Conservation (phyloP, 2,329 filamentous ascomycete species). For the Daldinia sp. region DNA sequence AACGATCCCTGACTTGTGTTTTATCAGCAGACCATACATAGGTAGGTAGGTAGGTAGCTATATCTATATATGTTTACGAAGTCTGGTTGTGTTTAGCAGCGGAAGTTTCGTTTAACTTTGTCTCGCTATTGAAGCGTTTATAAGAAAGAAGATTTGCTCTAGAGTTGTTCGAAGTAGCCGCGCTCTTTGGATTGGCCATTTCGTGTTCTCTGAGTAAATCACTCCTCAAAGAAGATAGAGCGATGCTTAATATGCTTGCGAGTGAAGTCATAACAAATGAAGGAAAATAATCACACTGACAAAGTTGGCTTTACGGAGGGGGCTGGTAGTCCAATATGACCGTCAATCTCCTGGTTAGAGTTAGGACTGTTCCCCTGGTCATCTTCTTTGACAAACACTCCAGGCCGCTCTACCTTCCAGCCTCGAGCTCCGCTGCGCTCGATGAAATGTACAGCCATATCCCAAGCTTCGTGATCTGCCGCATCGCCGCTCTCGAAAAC, state of each 20-base stretch:
- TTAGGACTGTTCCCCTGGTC: conserved; percentile 34
- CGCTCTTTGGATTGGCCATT: background rate
- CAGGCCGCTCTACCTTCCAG: conserved; percentile 60
- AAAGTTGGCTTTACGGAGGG: conserved; percentile 19
- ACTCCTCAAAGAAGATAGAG: background rate
- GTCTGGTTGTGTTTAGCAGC: background rate
- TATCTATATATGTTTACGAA: background rate
- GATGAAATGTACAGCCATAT: conserved; percentile 56
- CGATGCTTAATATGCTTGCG: background rate
- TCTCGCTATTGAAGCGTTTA: background rate
- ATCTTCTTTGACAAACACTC: conserved; percentile 57
- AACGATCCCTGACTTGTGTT: conserved; percentile 47
- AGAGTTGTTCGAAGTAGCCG: background rate
- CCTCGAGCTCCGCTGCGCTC: conserved; percentile 52
- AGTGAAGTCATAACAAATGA: background rate
- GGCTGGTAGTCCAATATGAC: conserved; percentile 23
- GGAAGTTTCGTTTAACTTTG: background rate
- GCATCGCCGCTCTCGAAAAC: conserved; percentile 65
- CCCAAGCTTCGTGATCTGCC: conserved; percentile 60
- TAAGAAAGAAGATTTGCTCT: background rate
- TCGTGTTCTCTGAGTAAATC: background rate
- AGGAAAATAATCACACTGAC: conserved; percentile 33
- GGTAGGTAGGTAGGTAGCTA: no score
- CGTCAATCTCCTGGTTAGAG: conserved; percentile 35
- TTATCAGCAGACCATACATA: conserved; percentile 20